Evolutionary conservation across 805 yeast species (phyloP).

Genomic region (Nakazawaea ambrosiae): DNA sequence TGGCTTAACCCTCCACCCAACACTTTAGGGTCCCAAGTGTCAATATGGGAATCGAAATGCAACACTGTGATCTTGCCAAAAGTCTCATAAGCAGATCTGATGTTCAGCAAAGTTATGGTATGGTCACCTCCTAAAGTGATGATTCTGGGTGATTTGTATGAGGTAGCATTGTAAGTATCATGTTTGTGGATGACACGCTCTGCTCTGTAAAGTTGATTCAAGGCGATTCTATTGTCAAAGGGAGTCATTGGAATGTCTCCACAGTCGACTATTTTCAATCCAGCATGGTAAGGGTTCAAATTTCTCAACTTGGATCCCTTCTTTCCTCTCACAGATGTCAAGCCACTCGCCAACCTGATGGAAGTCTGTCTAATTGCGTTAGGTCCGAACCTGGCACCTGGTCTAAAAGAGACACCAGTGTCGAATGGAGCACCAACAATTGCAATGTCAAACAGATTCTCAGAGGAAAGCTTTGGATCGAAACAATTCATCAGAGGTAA

Average conservation of each 20-base stretch:
- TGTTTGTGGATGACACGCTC: slow-evolving; percentile 40
- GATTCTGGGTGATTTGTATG: slow-evolving; percentile 28
- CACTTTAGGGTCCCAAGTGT: slow-evolving; percentile 60
- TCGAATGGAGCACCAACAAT: slow-evolving; percentile 56
- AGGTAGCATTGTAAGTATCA: slow-evolving; percentile 15
- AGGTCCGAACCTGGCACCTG: slow-evolving; percentile 58
- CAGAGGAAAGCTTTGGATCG: slow-evolving; percentile 19
- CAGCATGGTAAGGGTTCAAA: slow-evolving; percentile 36
- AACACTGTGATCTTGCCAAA: slow-evolving; percentile 42
- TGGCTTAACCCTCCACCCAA: slow-evolving; percentile 57
- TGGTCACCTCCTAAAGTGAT: slow-evolving; percentile 60
- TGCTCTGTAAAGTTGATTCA: slow-evolving; percentile 50
- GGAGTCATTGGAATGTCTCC: slow-evolving; percentile 59
- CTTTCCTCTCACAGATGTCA: slow-evolving; percentile 31
- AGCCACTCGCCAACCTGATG: slow-evolving; percentile 37
- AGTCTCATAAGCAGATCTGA: slow-evolving; percentile 43
- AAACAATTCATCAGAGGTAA: slow-evolving; percentile 38
- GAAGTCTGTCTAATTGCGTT: slow-evolving; percentile 42
- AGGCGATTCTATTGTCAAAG: slow-evolving; percentile 49
- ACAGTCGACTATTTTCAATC: slow-evolving; percentile 41
- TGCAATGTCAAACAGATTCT: slow-evolving; percentile 36
- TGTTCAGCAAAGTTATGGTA: slow-evolving; percentile 44
- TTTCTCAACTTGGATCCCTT: slow-evolving; percentile 28
- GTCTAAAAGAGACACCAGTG: slow-evolving; percentile 47
- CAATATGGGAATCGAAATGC: slow-evolving; percentile 64